Conservation (phyloP, 2,329 filamentous ascomycete species). For the Nannizzia gypsea region DNA sequence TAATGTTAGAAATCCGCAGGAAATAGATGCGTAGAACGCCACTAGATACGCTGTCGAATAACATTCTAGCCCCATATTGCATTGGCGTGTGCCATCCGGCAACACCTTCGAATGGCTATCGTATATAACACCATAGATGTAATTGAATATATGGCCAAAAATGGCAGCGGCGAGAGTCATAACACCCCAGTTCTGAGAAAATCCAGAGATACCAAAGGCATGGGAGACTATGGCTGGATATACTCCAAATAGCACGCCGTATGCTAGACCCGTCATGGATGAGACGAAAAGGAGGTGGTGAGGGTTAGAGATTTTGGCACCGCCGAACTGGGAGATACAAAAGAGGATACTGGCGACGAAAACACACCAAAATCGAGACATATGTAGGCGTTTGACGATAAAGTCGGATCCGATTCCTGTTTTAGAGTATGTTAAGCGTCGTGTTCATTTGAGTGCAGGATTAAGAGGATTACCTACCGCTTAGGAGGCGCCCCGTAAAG, state of each 20-base stretch:
- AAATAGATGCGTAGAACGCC: constrained; percentile 58
- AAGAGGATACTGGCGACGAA: constrained; percentile 68
- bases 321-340: constrained; percentile 63
- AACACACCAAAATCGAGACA: constrained; percentile 84
- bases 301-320: constrained; percentile 64
- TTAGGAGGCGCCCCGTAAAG: constrained; percentile 68
- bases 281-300: constrained; percentile 67
- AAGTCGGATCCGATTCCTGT: constrained; percentile 80
- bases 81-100: constrained; percentile 58
- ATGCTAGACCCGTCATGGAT: constrained; percentile 71
- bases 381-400: constrained; percentile 66
- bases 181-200: constrained; percentile 92
- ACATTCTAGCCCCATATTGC: constrained; percentile 65
- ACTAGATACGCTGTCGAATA: constrained; percentile 71
- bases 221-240: constrained; percentile 84
- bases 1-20: constrained; percentile 58
- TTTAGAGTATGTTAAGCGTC: constrained; percentile 15
- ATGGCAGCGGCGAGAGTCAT: constrained; percentile 85
- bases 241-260: constrained; percentile 88
- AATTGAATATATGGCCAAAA: constrained; percentile 82
- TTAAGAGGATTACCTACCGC: constrained; percentile 42
- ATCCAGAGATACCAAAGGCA: constrained; percentile 75
- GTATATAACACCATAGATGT: constrained; percentile 76
- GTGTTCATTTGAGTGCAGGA: neutral
- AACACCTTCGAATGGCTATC: constrained; percentile 64